Evolutionary conservation across 140 eudicot species (phyloP).

Genomic region (Bidens hawaiensis): DNA sequence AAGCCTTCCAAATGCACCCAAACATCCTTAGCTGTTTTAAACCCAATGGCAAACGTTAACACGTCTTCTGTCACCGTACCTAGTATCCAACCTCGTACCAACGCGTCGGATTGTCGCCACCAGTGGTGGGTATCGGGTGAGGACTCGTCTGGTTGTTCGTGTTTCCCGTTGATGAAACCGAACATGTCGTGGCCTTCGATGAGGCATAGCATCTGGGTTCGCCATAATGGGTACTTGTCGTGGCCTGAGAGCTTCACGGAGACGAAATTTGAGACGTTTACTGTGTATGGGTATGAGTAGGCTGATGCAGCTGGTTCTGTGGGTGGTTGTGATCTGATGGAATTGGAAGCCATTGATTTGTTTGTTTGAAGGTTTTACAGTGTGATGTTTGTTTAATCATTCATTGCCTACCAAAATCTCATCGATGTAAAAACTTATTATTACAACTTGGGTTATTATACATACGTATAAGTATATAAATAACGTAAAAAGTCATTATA

Average conservation of each 20-base stretch:
- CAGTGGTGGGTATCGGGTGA: not conserved
- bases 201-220: constrained; percentile 34
- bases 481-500: not conserved
- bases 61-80: constrained; percentile 21
- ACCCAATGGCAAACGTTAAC: not conserved
- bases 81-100: constrained; percentile 37
- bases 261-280: constrained; percentile 23
- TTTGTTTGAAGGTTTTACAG: not conserved
- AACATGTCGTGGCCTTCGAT: constrained; percentile 33
- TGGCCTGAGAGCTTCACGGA: constrained; percentile 26
- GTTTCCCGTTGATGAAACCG: constrained; percentile 27
- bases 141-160: constrained; percentile 3
- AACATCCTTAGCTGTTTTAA: constrained; percentile 25
- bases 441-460: not conserved
- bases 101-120: constrained; percentile 38
- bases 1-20: constrained; percentile 23
- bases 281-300: constrained; percentile 29
- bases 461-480: not conserved
- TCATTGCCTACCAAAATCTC: constrained; percentile 9
- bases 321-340: not conserved
- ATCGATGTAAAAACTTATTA: not conserved
- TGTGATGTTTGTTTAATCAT: not conserved
- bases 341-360: constrained; percentile 12
- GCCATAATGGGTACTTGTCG: constrained; percentile 27
- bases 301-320: constrained; percentile 6